A percentile compares a stretch with the other conserved stretches of the same genome.
These are phyloP conservation scores for Raddia guianensis DNA, from an alignment of 176 grass and related monocot genomes.

Conservation along the genomic window DNA sequence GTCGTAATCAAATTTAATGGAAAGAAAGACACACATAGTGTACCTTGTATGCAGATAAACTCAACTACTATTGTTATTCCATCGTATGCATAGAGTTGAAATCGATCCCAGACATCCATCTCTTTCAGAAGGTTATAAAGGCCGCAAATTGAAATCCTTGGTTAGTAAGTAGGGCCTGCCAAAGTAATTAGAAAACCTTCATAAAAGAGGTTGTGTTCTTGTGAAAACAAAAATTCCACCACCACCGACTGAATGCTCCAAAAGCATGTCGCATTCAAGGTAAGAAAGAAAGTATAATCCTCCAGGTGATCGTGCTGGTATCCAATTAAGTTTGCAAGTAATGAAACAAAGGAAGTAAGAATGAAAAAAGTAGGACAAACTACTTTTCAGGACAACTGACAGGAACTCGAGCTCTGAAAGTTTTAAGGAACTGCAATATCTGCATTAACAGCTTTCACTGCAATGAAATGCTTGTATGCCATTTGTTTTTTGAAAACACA, in stretches of 20 bases:
- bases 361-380: not conserved
- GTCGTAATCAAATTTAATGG: conserved; percentile 8
- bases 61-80: not conserved
- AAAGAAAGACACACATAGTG: not conserved
- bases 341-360: conserved; percentile 11
- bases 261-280: conserved; percentile 83
- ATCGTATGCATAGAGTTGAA: not conserved
- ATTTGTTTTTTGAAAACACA: not conserved
- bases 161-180: too few species aligned
- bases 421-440: conserved; percentile 90
- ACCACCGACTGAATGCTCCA: conserved; percentile 78
- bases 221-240: conserved; percentile 94
- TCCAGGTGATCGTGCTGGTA: conserved; percentile 75
- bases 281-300: conserved; percentile 96
- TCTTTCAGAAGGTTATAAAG: too few species aligned
- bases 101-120: too few species aligned
- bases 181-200: conserved; percentile 27
- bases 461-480: not conserved
- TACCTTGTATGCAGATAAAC: conserved; percentile 26
- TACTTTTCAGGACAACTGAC: conserved; percentile 73
- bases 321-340: conserved; percentile 32
- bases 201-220: conserved; percentile 74
- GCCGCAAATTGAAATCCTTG: too few species aligned
- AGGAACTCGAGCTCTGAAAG: conserved; percentile 83
- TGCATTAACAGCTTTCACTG: conserved; percentile 43